Evolutionary conservation across 1,139 yeast genomes (phyloP).

Genomic region (Hyphopichia khmerensis): DNA sequence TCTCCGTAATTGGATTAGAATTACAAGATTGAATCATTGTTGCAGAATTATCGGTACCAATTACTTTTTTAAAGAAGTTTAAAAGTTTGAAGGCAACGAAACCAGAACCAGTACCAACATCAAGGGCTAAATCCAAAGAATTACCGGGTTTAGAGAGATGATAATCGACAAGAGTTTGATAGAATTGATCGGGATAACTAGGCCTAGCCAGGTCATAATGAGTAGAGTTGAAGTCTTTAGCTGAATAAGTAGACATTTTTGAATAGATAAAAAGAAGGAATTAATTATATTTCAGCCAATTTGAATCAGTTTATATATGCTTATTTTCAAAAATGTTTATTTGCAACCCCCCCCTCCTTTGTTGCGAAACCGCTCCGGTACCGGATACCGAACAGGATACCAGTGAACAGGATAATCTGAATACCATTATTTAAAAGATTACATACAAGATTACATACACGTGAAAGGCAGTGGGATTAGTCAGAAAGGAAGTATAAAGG

Average conservation of each 20-base stretch:
- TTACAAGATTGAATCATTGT: constrained; percentile 60
- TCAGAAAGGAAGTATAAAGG: too few species aligned
- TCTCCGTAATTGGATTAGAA: constrained; percentile 10
- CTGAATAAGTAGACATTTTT: constrained; percentile 40
- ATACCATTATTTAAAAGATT: too few species aligned
- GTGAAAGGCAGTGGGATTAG: too few species aligned
- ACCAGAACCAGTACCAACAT: constrained; percentile 87
- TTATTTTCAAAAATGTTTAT: too few species aligned
- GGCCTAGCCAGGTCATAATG: constrained; percentile 41
- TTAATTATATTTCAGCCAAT: too few species aligned
- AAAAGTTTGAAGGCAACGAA: constrained; percentile 62
- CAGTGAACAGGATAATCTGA: too few species aligned
- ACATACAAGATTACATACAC: too few species aligned
- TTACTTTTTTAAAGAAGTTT: constrained; percentile 42
- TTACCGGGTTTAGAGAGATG: constrained; percentile 13
- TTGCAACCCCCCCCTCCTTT: too few species aligned
- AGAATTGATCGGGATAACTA: constrained; percentile 33
- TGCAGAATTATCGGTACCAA: constrained; percentile 67
- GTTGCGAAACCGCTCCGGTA: too few species aligned
- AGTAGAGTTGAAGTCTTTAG: constrained; percentile 29
- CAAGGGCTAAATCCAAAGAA: constrained; percentile 43
- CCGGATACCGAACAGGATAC: too few species aligned
- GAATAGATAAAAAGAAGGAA: neutral
- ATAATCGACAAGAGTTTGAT: constrained; percentile 27
- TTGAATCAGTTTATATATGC: too few species aligned